Evolutionary conservation across 306 rosid species (phyloP), one percentile per base, ranked within the genome.

Genomic region (Sindora glabra): DNA sequence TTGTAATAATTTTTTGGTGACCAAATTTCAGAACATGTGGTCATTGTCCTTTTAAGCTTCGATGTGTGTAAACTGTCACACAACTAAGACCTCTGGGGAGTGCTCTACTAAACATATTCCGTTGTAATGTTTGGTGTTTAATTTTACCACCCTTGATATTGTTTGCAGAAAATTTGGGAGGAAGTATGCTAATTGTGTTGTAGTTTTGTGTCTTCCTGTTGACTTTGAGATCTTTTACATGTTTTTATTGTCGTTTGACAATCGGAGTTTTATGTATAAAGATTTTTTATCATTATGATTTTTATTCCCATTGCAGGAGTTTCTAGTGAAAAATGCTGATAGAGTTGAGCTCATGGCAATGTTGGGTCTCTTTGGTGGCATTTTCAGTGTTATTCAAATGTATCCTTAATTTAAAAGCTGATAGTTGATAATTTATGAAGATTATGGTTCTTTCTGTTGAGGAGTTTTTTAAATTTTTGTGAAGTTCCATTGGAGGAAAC

Each of bases 321-420:
- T 84, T 77, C 77, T 90, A 15, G 94, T 86, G 67, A 90, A 86
- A 78, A 82, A 64, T 76, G 95, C 95, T 21, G 94, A 90, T 75
- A 80, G 90, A 72, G 85, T 84, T 64, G 97, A 90, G 70, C 88
- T 90, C 46, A 82, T 90, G 95, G 81, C 88, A 58, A 80, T 90
- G 94, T 81, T 86, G 45, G 95, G 95, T 52, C 19, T 76, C 55
- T 84, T 77, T 53, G 97, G 88, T 47, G 95, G 85, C 80, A 76
- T 86, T 68, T 24, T 86, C 63, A 92, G 99, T 71, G 95, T 84
- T 30, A 77, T 92, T 64, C 99, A 92, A 79, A 81, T 89, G 99
- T 92, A 92, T 89, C 99, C 96, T 88, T 47, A 67, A 42, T 12
- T 27, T 13, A 46, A 37, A 32, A 41, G 42, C 29, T 25, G 19